Evolutionary conservation across 2,329 filamentous ascomycete genomes (phyloP).

Genomic region (Pyrenophora teres): DNA sequence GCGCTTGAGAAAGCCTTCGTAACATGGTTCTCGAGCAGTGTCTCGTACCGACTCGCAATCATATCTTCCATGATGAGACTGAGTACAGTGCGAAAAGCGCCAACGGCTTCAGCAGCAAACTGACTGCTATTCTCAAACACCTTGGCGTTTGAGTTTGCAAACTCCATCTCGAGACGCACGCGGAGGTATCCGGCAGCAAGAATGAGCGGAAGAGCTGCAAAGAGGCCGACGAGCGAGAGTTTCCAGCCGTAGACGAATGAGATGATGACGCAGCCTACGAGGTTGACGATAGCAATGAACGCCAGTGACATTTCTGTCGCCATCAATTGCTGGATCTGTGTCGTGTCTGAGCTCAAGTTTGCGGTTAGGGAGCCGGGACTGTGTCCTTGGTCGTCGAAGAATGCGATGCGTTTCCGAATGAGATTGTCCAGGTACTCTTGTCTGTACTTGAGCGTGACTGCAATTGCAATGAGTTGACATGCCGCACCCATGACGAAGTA

Average conservation of each 20-base stretch:
- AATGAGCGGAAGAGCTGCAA: conserved; percentile 60
- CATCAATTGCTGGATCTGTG: conserved; percentile 66
- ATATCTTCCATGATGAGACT: conserved; percentile 71
- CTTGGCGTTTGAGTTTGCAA: conserved; percentile 69
- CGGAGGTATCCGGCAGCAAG: conserved; percentile 57
- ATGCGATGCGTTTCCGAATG: conserved; percentile 63
- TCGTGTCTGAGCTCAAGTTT: conserved; percentile 61
- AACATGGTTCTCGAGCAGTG: conserved; percentile 64
- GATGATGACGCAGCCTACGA: conserved; percentile 68
- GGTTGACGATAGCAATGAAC: conserved; percentile 67
- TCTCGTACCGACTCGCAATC: conserved; percentile 66
- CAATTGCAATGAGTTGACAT: conserved; percentile 37
- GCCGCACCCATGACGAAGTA: conserved; percentile 58
- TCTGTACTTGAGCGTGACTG: conserved; percentile 59
- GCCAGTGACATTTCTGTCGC: conserved; percentile 64
- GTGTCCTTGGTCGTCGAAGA: conserved; percentile 66
- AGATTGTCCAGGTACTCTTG: conserved; percentile 66
- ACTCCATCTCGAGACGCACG: conserved; percentile 65
- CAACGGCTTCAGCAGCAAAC: conserved; percentile 75
- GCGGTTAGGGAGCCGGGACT: conserved; percentile 65
- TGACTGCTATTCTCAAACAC: conserved; percentile 74
- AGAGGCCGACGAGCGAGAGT: conserved; percentile 68
- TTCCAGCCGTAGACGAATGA: conserved; percentile 79
- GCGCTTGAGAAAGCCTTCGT: conserved; percentile 64
- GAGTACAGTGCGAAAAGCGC: conserved; percentile 73